Base-by-base conservation (phyloP, 2,329 filamentous ascomycete genomes). In the Pseudogymnoascus sp. region DNA sequence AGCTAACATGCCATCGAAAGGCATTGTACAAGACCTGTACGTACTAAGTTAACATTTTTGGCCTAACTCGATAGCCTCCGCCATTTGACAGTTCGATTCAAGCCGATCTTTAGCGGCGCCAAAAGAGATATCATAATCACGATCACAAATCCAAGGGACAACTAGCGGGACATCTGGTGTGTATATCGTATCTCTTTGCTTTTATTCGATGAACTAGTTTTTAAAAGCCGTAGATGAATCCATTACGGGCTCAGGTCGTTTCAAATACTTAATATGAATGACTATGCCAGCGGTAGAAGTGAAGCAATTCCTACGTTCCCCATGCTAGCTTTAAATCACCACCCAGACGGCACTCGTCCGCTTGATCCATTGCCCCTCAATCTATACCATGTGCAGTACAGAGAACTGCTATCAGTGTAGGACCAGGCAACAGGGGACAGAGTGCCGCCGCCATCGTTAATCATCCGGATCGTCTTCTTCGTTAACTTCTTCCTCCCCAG, bases 351-450 rank as follows among this genome's bases (percentile, higher is more conserved):
- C 59, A 60, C 31, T 53, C 29, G 46, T 23, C 62, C 38, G 31
- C 31, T 63, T 67, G 62, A 67, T 67, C 83, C 81, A 74, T 81
- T 79, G 76, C 77, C 82, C 80, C 81, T 83, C 80, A 70, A 68
- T 72, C 71, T 70, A 69, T 67, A 56, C 60, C 62, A 65, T 53
- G 66, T 62, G 17, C 46, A 60, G 63, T 59, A 62, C 53, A 61
- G 53, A 66, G 64, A 66, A 40, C 63, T 65, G 63, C 68, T 69
- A 64, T 70, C 70, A 75, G 73, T 71, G 74, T 77, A 84, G 82
- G 82, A 84, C 80, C 82, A 86, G 82, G 78, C 78, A 81, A 83
- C 82, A 87, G 85, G 83, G 85, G 83, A 82, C 84, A 83, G 81
- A 82, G 82, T 82, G 81, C 80, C 82, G 82, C 81, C 80, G 73